Percentiles rank a stretch among this genome's conserved stretches.
These are phyloP conservation scores for Cytospora leucostoma DNA, from an alignment of 2,329 filamentous ascomycete species.

Conservation along the genomic window DNA sequence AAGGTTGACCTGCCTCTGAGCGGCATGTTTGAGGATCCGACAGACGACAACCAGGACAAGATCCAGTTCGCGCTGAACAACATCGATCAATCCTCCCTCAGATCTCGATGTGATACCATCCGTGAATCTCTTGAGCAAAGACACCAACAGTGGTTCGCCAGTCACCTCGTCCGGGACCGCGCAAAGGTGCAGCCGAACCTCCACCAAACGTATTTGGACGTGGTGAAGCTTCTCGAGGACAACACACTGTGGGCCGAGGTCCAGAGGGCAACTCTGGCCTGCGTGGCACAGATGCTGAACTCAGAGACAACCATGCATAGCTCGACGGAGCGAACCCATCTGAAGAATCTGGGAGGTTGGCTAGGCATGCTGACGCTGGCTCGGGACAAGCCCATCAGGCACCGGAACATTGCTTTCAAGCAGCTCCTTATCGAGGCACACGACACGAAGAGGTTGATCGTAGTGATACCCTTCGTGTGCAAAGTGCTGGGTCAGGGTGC, in stretches of 20 bases:
- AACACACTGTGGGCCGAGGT: constrained; percentile 82
- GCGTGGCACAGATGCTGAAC: constrained; percentile 84
- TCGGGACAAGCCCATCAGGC: constrained; percentile 91
- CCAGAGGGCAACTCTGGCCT: constrained; percentile 88
- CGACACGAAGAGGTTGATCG: constrained; percentile 84
- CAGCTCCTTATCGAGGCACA: constrained; percentile 91
- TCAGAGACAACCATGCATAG: constrained; percentile 84
- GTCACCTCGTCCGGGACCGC: constrained; percentile 90
- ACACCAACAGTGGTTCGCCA: constrained; percentile 95
- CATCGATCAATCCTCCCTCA: constrained; percentile 84
- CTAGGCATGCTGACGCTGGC: constrained; percentile 90
- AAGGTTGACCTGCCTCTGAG: constrained; percentile 70
- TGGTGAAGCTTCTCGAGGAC: constrained; percentile 81
- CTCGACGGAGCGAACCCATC: constrained; percentile 77
- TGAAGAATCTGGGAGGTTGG: constrained; percentile 95
- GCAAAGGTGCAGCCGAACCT: constrained; percentile 98
- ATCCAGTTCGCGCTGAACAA: constrained; percentile 97
- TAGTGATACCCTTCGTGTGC: constrained; percentile 97
- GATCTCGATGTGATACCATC: constrained; percentile 80
- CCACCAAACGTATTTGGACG: constrained; percentile 86
- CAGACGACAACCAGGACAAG: constrained; percentile 84
- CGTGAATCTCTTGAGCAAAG: constrained; percentile 74
- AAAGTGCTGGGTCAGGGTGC: constrained; percentile 87
- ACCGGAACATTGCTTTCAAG: constrained; percentile 96
- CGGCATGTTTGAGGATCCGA: constrained; percentile 75